Base-by-base conservation (phyloP, 202 grass and related monocot genomes). In the Carex arenaria region DNA sequence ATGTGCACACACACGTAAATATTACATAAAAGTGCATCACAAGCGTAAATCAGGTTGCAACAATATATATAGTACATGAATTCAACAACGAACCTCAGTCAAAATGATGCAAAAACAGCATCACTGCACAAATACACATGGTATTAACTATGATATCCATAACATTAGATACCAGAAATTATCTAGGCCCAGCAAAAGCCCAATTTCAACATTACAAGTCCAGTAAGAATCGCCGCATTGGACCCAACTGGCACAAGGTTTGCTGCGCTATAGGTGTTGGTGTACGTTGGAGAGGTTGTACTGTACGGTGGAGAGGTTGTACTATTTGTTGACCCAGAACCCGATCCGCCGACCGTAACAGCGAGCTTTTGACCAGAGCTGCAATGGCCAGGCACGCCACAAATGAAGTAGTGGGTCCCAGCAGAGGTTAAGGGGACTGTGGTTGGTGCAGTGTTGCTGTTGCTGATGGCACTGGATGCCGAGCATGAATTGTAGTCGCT, bases 391-490 rank as follows among this genome's bases (percentile, higher is more conserved):
- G 89, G 0, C 43, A 93, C 85, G 47, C 89, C 86, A 66, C 95
- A 98, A 85, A 98, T 93, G 90, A 90, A 98, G 86, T 93, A 95
- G 84, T 82, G 89, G 82, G 82, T 90, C 47, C 89, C 92, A 1
- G 86, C 14, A 42, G 89, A 91, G 64, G 84, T 89, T 57, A 98
- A 87, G 15, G 84, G 13, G 47, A 98, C 11, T 60, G 82, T 90
- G 38, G 92, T 93, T 2, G 55, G 9, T 12, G 89, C 87, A 55
- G 60, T 87, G 83, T 61, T 83, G 86, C 91, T 90, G 67, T 34
- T 95, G 80, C 78, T 90, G 72, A 98, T 88, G 72, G 87, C 77
- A 61, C 92, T 98, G 83, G 77, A 78, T 20, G 90, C 10, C 10
- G 89, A 92, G 90, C 95, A 98, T 0, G 92, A 76, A n/a, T 84